Conservation (phyloP, 495 filamentous ascomycete species). For the Diplogelasinospora grovesii region DNA sequence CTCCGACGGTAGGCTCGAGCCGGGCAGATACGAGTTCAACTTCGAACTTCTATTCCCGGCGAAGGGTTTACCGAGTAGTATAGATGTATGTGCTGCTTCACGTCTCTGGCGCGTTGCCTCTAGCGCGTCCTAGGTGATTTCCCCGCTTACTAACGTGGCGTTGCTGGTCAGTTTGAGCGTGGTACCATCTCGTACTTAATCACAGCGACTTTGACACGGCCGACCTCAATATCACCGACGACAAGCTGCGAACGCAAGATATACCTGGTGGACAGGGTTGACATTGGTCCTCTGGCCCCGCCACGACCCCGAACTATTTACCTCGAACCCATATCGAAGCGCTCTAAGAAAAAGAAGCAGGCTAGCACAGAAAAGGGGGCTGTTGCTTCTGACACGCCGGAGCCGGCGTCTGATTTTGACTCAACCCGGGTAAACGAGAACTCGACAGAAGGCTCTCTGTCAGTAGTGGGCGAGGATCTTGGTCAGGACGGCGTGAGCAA, state of each 20-base stretch:
- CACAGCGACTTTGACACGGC: conserved; percentile 81
- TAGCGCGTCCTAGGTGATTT: too few species aligned
- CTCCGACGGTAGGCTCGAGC: conserved; percentile 79
- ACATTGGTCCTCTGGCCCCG: conserved; percentile 46
- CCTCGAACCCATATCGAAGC: conserved; percentile 63
- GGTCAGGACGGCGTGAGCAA: conserved; percentile 17
- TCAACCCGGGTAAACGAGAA: conserved; percentile 35
- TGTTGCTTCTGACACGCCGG: conserved; percentile 19
- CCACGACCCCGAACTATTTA: conserved; percentile 70
- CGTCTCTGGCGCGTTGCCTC: too few species aligned
- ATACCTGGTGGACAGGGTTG: conserved; percentile 63
- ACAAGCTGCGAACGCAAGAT: conserved; percentile 73
- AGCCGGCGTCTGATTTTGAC: conserved; percentile 30
- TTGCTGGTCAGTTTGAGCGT: conserved; percentile 70
- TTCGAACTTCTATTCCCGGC: conserved; percentile 77
- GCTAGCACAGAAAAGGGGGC: conserved; percentile 19
- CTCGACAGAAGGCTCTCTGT: conserved; percentile 34
- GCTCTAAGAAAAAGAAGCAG: conserved; percentile 46
- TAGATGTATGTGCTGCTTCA: conserved; percentile 62
- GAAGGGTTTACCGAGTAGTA: conserved; percentile 81
- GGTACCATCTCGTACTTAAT: conserved; percentile 89
- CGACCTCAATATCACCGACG: conserved; percentile 77
- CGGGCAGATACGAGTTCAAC: conserved; percentile 84
- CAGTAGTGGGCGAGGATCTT: conserved; percentile 31
- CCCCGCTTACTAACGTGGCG: conserved; percentile 4